Evolutionary conservation across 2,329 filamentous ascomycete species (phyloP).

Genomic region (Calonectria hongkongensis): DNA sequence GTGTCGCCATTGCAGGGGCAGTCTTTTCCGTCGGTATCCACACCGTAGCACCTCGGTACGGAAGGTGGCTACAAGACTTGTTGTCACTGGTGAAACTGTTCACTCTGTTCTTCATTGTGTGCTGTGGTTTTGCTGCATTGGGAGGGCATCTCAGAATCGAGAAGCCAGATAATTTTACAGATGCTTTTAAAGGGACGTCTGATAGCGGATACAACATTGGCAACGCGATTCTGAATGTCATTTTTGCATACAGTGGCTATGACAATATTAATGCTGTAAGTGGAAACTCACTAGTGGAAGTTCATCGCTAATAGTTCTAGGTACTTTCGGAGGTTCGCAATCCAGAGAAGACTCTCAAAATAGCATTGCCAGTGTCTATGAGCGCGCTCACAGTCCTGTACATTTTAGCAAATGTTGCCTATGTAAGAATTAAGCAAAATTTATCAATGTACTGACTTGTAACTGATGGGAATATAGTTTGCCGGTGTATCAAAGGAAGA

Average conservation of each 20-base stretch:
- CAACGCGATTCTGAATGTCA: constrained; percentile 37
- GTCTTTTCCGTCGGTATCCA: constrained; percentile 29
- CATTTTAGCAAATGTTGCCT: constrained; percentile 39
- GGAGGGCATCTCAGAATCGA: constrained; percentile 40
- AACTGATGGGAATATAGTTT: constrained; percentile 23
- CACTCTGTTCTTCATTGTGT: constrained; percentile 41
- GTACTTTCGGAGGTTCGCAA: constrained; percentile 40
- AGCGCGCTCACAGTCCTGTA: constrained; percentile 34
- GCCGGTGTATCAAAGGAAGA: constrained; percentile 40
- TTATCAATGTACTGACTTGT: background rate
- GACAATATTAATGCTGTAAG: constrained; percentile 43
- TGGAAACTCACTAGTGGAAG: background rate
- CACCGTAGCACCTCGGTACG: constrained; percentile 10
- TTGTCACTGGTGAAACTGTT: constrained; percentile 40
- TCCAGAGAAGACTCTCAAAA: constrained; percentile 34
- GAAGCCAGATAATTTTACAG: constrained; percentile 38
- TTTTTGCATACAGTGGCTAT: constrained; percentile 39
- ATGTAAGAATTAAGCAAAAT: background rate
- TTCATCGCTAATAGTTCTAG: constrained; percentile 12
- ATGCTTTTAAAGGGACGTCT: constrained; percentile 35
- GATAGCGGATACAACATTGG: constrained; percentile 41
- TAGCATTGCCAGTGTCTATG: constrained; percentile 37
- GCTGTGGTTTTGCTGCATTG: constrained; percentile 40
- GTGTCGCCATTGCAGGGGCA: constrained; percentile 6
- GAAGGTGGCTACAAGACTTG: constrained; percentile 34